Evolutionary conservation across 208 protist genomes (phyloP).

Genomic region (Crithidia acanthocephali): DNA sequence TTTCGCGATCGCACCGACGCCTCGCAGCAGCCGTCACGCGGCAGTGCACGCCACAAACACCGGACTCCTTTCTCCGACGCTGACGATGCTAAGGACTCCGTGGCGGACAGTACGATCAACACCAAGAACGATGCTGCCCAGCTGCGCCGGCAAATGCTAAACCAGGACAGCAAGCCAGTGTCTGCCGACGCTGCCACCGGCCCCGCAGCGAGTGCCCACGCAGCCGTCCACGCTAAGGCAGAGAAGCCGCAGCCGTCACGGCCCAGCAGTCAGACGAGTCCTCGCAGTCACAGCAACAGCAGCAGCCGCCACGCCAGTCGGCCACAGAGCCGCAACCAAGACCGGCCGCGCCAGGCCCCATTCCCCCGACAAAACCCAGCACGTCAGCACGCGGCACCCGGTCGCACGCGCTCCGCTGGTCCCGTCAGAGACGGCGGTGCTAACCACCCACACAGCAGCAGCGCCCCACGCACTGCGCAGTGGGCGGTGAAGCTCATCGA

Average conservation of each 20-base stretch:
- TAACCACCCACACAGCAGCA: too few relatives aligned
- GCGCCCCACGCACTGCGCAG: constrained; percentile 28
- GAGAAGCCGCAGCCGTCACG: not conserved
- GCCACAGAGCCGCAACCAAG: not conserved
- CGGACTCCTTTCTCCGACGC: not conserved
- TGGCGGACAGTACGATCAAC: not conserved
- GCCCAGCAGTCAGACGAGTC: not conserved
- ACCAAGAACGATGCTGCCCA: not conserved
- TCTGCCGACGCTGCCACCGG: too few relatives aligned
- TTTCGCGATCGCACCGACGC: not conserved
- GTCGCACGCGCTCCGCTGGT: not conserved
- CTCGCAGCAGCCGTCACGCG: not conserved
- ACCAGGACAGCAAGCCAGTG: not conserved
- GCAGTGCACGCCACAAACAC: not conserved
- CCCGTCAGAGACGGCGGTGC: not conserved
- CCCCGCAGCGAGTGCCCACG: not conserved
- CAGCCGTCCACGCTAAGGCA: not conserved
- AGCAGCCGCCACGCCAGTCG: not conserved
- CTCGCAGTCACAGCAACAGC: not conserved
- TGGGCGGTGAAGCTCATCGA: constrained; percentile 45
- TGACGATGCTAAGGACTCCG: not conserved
- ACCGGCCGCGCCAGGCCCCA: not conserved
- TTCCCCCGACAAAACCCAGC: not conserved
- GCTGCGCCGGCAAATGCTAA: too few relatives aligned
- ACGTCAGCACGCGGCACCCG: not conserved